Percentiles rank a stretch among this genome's conserved stretches.
These are phyloP conservation scores for Tolypocladium nubicola DNA, from an alignment of 2,329 filamentous ascomycete genomes.

Conservation along the genomic window DNA sequence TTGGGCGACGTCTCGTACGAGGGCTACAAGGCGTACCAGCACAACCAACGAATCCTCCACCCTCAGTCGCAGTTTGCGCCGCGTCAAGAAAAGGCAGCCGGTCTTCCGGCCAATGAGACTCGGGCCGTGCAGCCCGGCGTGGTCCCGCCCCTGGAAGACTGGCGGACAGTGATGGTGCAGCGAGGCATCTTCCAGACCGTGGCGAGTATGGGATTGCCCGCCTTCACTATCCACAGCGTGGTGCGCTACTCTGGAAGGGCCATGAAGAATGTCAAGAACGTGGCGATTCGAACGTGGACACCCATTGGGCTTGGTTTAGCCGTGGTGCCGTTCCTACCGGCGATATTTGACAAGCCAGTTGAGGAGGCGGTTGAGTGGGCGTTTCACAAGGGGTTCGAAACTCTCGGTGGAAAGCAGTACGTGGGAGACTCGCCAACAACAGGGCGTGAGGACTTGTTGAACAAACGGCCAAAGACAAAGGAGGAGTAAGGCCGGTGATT, in stretches of 20 bases:
- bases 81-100: conserved; percentile 36
- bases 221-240: conserved; percentile 87
- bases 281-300: conserved; percentile 67
- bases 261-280: conserved; percentile 74
- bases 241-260: conserved; percentile 81
- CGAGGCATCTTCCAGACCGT: conserved; percentile 82
- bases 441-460: conserved; percentile 34
- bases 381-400: conserved; percentile 73
- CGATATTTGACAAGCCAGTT: conserved; percentile 82
- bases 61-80: conserved; percentile 49
- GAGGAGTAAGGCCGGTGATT: conserved; percentile 21
- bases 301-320: conserved; percentile 77
- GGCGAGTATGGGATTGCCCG: conserved; percentile 88
- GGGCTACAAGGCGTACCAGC: conserved; percentile 87
- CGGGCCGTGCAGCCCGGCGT: conserved; percentile 24
- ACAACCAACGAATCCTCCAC: conserved; percentile 67
- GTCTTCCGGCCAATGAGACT: conserved; percentile 25
- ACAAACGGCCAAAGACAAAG: conserved; percentile 34
- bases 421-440: conserved; percentile 45
- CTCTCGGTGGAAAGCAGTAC: conserved; percentile 52
- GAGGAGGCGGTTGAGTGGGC: conserved; percentile 84
- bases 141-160: conserved; percentile 74
- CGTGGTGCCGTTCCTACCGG: conserved; percentile 74
- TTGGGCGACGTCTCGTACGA: conserved; percentile 85
- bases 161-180: conserved; percentile 81